Evolutionary conservation across 179 eudicot species (phyloP).

Genomic region (Patellifolia procumbens): DNA sequence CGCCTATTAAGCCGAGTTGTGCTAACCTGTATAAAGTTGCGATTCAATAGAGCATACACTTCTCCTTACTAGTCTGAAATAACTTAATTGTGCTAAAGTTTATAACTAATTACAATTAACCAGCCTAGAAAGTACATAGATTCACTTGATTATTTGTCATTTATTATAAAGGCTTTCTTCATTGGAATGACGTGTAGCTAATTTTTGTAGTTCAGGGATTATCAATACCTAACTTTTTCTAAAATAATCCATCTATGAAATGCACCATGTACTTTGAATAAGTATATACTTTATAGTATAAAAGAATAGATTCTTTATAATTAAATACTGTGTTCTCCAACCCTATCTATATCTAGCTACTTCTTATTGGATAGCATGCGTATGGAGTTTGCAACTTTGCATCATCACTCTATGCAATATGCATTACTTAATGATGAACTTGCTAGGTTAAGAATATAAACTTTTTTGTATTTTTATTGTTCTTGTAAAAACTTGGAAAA

Average conservation of each 20-base stretch:
- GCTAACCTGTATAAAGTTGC: too few relatives aligned
- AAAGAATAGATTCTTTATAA: neutral
- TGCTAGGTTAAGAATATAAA: neutral
- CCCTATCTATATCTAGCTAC: conserved; percentile 8
- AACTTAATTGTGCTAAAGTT: neutral
- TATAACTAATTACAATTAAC: neutral
- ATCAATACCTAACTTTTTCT: conserved; percentile 7
- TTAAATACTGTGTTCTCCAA: neutral
- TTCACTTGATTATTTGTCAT: conserved; percentile 29
- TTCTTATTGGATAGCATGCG: conserved; percentile 23
- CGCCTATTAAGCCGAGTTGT: too few relatives aligned
- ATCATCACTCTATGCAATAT: neutral
- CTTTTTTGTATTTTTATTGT: neutral
- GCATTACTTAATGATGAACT: conserved; percentile 9
- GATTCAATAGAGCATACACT: too few relatives aligned
- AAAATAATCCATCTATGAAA: neutral
- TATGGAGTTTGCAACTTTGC: conserved; percentile 22
- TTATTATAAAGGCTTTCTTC: neutral
- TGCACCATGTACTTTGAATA: neutral
- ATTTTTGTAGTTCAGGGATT: conserved; percentile 7
- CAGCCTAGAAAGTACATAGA: conserved; percentile 15
- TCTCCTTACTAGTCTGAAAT: too few relatives aligned
- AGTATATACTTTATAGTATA: neutral
- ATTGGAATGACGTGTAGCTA: conserved; percentile 14
- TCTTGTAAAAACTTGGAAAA: neutral